Conservation (phyloP, 1,284 basidiomycete genomes). For the Ustilago trichophora region DNA sequence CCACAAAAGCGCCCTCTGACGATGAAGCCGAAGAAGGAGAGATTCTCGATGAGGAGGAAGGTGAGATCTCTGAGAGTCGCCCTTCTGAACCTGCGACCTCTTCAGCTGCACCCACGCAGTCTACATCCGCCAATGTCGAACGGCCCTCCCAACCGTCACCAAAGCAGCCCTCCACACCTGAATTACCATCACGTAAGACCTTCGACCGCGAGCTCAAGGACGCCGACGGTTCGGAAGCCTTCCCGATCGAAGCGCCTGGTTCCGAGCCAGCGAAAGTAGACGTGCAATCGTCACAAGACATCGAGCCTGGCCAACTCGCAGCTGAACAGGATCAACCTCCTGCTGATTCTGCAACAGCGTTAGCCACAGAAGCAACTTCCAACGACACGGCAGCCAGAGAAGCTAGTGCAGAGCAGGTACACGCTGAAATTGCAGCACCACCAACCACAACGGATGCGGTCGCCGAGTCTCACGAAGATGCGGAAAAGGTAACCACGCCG, state of each 20-base stretch:
- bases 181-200: neutral
- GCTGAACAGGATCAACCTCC: neutral
- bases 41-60: slow-evolving; percentile 46
- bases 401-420: neutral
- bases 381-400: neutral
- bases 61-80: slow-evolving; percentile 27
- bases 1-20: slow-evolving; percentile 11
- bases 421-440: neutral
- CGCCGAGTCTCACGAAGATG: neutral
- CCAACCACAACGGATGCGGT: neutral
- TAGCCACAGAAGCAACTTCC: neutral
- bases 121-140: no score
- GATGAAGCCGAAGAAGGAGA: slow-evolving; percentile 48
- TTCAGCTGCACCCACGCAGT: slow-evolving; percentile 1
- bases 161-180: slow-evolving; percentile 16
- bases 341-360: neutral
- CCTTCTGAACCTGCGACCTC: neutral
- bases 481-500: neutral
- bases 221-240: neutral
- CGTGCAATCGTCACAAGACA: neutral
- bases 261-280: neutral
- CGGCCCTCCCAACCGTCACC: slow-evolving; percentile 7
- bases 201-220: no score
- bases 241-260: neutral
- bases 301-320: neutral